Base-by-base conservation (phyloP, 805 yeast genomes). In the Wickerhamomyces silvicola region DNA sequence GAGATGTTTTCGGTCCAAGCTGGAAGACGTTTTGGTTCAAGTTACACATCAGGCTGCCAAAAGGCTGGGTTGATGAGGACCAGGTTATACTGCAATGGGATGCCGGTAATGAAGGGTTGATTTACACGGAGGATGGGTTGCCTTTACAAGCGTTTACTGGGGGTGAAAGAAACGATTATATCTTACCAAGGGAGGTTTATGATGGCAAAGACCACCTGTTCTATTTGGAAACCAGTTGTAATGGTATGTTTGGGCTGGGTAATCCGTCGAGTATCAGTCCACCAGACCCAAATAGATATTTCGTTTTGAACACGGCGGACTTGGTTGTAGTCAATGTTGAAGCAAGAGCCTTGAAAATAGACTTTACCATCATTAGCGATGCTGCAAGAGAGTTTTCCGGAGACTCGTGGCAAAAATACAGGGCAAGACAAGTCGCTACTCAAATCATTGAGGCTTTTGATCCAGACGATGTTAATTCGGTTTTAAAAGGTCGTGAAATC, bases 11-110 rank as follows among this genome's bases (percentile, higher is more conserved):
- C 54, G 97, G 97, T 0, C 98, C 98, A 4, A 81, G 94, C 10
- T 90, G 98, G 98, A 80, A 90, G 37, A 82, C 97, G 1, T 94
- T 86, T 42, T 90, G 98, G 98, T 86, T 92, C 59, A 72, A 75
- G 44, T 60, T 90, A 14, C 59, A 67, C 10, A 58, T 84, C 36
- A 61, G 64, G n/a, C 62, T 90, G 5, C 95, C 95, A 0, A 43
- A 62, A 11, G 54, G 65, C 3, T 62, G 71, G 67, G 43, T 60
- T 8, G 52, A 64, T 15, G 64, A 67, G 11, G 46, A 51, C 10
- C 68, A 65, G 36, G 68, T 85, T 24, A 61, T 80, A 33, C 72
- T 84, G 37, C 79, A 85, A 41, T 88, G 94, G 85, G 94, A 90
- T 53, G 76, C 87, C 30, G 73, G 76, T 32, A 80, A 81, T 48